Base-by-base conservation (phyloP, 2,329 filamentous ascomycete genomes). In the Aotearoamyces nothofagi region DNA sequence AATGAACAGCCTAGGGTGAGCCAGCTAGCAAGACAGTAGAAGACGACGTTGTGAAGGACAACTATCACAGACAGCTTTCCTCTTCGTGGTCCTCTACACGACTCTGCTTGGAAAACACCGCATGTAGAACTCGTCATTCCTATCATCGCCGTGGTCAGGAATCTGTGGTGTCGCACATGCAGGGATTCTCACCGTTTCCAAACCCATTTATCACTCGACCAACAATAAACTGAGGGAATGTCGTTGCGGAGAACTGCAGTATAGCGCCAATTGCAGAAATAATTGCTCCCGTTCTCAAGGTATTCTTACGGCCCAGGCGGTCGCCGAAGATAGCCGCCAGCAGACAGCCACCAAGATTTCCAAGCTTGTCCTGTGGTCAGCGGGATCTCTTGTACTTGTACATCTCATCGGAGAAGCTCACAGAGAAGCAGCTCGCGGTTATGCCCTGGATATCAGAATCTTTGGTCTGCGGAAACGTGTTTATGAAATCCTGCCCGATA, bases 401-500 rank as follows among this genome's bases (percentile, higher is more conserved):
- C 11, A n/a, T n/a, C n/a, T n/a, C n/a, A n/a, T n/a, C 13, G 28
- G 12, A 5, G 24, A 20, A 5, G 37, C 55, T 36, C 36, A 57
- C 54, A 12, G 56, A 50, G 32, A 60, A 60, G 32, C 53, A 57
- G 30, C 55, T 58, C 1, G 56, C 57, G 1, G 52, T 54, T 26
- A 58, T 58, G 5, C 57, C 57, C 1, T 55, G 58, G 17, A 60
- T 52, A 29, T 51, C 54, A 6, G 55, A 45, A 16, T 58, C 33
- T 2, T 69, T 60, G 35, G 68, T 64, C 15, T 52, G 41, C 0
- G 64, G 66, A 37, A 70, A 70, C 9, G 53, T 49, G 2, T 48
- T 39, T 3, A 69, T 54, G 38, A 78, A 79, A 8, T 61, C 61
- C 13, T 61, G 51, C 37, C 83, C 60, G 2, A 76, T 81, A 30